Base-by-base conservation (phyloP, 2,329 filamentous ascomycete species). In the Bretziella fagacearum region DNA sequence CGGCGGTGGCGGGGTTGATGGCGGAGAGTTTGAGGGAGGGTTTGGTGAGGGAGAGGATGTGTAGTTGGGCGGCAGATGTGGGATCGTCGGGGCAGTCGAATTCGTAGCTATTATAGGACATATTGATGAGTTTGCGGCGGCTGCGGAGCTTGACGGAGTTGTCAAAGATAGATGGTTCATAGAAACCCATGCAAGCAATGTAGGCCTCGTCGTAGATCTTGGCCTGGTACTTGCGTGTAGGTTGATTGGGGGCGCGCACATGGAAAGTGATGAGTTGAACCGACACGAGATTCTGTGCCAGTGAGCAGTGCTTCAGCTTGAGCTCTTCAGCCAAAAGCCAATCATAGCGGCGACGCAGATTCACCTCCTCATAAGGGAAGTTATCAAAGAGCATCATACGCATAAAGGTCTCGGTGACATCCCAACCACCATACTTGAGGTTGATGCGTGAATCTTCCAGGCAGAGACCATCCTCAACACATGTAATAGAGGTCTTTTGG, bases 331-430 rank as follows among this genome's bases (percentile, higher is more conserved):
- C 89, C 20, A 98, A 70, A 30, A 96, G 64, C 55, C 89, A 95
- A 60, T 98, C 91, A 57, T 95, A 93, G 41, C 91, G 77, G 46
- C 86, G 74, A 60, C 77, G 79, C 23, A 98, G 69, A 58, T 98
- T 94, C 64, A 98, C 93, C 17, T 95, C 87, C 41, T 81, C 74
- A 60, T 98, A 98, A 4, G 93, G 89, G 56, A 98, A 95, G 56
- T 91, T 82, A 60, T 95, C 87, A 62, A 82, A 86, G 2, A 98
- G 74, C 81, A 96, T 86, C 89, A 96, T 96, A 64, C 91, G 94
- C 60, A 94, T 73, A 57, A 98, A 95, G 0, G 84, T 83, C 56
- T 94, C 85, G 0, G 91, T 96, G 30, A 96, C 82, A 61, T 98
- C 91, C 56, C 74, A 79, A 1, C 91, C 91, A 44, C 91, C 91